A percentile compares a stretch with the other conserved stretches of the same genome.
Evolutionary conservation across 352 stramenopile species (phyloP).

Genomic region (Phytopythium mirpurense): DNA sequence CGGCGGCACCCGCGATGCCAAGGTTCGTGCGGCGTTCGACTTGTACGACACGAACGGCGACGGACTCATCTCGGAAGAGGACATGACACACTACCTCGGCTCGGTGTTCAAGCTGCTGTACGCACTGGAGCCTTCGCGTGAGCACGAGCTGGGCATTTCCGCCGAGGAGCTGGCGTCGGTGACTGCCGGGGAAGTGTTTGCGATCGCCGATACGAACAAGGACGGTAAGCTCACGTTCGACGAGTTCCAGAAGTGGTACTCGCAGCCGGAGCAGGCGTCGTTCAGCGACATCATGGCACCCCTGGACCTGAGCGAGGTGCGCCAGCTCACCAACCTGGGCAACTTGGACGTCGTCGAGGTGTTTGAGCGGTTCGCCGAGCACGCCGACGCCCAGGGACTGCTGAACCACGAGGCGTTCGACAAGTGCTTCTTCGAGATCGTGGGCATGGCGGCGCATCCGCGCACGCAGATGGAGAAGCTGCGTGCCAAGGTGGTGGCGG

Average conservation of each 20-base stretch:
- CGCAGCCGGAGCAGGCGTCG: constrained; percentile 49
- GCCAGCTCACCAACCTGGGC: constrained; percentile 75
- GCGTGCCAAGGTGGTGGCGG: constrained; percentile 57
- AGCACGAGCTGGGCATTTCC: constrained; percentile 52
- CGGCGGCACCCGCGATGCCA: constrained; percentile 45
- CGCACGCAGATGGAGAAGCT: constrained; percentile 60
- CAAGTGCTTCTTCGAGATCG: constrained; percentile 67
- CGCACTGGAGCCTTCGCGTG: constrained; percentile 53
- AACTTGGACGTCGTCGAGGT: constrained; percentile 82
- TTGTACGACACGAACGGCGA: constrained; percentile 82
- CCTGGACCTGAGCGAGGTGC: constrained; percentile 77
- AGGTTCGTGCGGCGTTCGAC: constrained; percentile 74
- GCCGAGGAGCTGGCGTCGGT: constrained; percentile 54
- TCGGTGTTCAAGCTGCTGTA: constrained; percentile 83
- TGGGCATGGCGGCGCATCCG: constrained; percentile 54
- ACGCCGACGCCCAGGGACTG: constrained; percentile 50
- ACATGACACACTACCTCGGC: constrained; percentile 85
- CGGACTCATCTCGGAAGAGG: constrained; percentile 75
- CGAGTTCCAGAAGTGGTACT: constrained; percentile 86
- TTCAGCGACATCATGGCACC: constrained; percentile 73
- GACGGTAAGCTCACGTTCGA: constrained; percentile 82
- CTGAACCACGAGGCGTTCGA: constrained; percentile 67
- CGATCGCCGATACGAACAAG: constrained; percentile 79
- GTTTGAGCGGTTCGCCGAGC: constrained; percentile 80
- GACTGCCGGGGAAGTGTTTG: constrained; percentile 81